phyloP scores from a whole-genome alignment of 1,284 basidiomycete genomes.

The Ganoderma meredithae region DNA sequence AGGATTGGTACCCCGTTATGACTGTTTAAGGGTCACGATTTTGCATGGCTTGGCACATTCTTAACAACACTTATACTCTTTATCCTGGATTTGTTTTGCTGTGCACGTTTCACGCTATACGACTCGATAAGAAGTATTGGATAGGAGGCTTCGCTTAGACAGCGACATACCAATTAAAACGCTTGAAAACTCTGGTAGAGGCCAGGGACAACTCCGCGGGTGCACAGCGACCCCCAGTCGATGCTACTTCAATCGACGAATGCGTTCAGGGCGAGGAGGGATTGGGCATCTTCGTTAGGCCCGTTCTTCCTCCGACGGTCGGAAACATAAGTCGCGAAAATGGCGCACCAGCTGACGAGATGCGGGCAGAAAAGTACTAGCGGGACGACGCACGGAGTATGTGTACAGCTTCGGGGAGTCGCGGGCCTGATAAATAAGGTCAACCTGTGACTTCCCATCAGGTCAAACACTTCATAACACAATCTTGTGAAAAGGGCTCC shows the following conservation, averaged over 20 bases:
- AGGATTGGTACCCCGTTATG: not conserved
- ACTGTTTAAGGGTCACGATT: constrained; percentile 4
- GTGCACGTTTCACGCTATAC: constrained; percentile 2
- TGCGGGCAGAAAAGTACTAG: not conserved
- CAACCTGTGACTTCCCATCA: not conserved
- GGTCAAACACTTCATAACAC: not conserved
- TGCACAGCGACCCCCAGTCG: not conserved
- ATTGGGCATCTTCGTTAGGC: not conserved
- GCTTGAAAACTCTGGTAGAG: not conserved
- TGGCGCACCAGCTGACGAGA: not conserved
- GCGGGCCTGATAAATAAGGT: not conserved
- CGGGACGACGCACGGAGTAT: not conserved
- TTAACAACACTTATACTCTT: not conserved
- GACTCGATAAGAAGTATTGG: not conserved
- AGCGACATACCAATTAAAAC: not conserved
- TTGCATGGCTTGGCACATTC: not conserved
- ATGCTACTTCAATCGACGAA: not conserved
- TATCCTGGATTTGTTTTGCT: not conserved
- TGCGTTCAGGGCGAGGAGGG: not conserved
- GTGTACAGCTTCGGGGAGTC: not conserved
- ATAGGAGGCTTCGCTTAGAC: not conserved
- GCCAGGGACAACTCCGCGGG: not conserved
- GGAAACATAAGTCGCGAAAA: not conserved
- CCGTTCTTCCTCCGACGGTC: not conserved
- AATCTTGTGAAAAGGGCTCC: not conserved